Percentiles rank a stretch among this genome's conserved stretches.
Conservation (phyloP, 2,329 filamentous ascomycete genomes). For the Niveomyces coronatus region DNA sequence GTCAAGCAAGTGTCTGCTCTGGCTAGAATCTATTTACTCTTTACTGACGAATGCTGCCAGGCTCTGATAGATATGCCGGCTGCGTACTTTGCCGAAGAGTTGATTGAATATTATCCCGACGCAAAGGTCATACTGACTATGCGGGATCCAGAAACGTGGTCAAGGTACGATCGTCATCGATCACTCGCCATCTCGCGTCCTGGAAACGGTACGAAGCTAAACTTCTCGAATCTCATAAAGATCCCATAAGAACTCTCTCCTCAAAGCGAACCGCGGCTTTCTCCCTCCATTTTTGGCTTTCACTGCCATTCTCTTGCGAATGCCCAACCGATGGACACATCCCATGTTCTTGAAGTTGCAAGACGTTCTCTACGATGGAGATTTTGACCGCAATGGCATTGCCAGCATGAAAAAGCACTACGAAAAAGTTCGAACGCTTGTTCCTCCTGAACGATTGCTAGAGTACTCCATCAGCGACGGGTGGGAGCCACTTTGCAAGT, state of each 20-base stretch:
- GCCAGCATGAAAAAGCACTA: slow-evolving; percentile 14
- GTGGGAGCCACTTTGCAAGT: slow-evolving; percentile 18
- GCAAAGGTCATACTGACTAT: slow-evolving; percentile 1
- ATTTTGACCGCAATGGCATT: slow-evolving; percentile 5
- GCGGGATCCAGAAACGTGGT: slow-evolving; percentile 1
- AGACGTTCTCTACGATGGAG: slow-evolving; percentile 8
- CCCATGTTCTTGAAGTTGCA: slow-evolving; percentile 13
- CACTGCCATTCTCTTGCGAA: not conserved
- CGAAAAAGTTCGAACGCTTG: slow-evolving; percentile 10
- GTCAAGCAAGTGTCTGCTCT: not conserved
- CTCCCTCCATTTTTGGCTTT: not conserved
- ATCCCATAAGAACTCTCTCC: not conserved
- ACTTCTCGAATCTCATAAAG: not conserved
- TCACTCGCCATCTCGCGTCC: too few relatives aligned
- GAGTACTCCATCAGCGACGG: slow-evolving; percentile 15
- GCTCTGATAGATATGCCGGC: slow-evolving; percentile 1
- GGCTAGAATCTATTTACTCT: not conserved
- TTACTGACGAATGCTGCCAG: not conserved
- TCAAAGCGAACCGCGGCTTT: not conserved
- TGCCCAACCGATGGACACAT: not conserved
- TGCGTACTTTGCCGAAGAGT: not conserved
- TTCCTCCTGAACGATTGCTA: slow-evolving; percentile 12
- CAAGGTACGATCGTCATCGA: not conserved
- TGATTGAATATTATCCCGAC: slow-evolving; percentile 3
- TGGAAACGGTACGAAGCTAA: not conserved